Evolutionary conservation across 2,329 filamentous ascomycete genomes (phyloP).

Genomic region (Talaromyces sp.): DNA sequence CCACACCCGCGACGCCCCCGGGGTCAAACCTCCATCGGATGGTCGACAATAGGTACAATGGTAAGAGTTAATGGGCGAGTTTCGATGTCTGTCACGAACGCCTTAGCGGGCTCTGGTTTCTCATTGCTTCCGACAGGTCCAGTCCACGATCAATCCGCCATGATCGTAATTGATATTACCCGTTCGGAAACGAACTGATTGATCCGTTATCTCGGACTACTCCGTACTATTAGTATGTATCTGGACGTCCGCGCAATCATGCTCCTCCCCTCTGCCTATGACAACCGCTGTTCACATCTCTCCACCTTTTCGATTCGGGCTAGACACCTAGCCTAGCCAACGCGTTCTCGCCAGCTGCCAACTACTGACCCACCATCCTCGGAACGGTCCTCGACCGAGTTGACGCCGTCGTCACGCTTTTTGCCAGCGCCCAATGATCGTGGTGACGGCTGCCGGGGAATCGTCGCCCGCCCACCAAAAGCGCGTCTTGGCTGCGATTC

Average conservation of each 20-base stretch:
- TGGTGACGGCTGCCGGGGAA: conserved; percentile 20
- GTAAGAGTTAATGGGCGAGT: neutral
- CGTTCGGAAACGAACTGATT: neutral
- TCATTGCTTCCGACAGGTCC: neutral
- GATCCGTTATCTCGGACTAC: neutral
- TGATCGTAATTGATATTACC: neutral
- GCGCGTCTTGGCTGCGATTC: conserved; percentile 12
- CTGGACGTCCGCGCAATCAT: neutral
- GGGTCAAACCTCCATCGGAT: neutral
- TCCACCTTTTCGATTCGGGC: neutral
- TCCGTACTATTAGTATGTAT: neutral
- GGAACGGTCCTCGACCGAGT: conserved; percentile 18
- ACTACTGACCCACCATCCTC: conserved; percentile 20
- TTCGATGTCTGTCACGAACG: neutral
- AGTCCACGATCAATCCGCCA: neutral
- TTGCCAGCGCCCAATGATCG: conserved; percentile 17
- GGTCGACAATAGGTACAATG: neutral
- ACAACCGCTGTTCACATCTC: neutral
- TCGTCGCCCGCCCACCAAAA: conserved; percentile 16
- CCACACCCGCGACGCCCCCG: neutral
- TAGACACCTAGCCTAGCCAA: neutral
- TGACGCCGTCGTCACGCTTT: conserved; percentile 15
- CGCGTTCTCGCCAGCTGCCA: conserved; percentile 15
- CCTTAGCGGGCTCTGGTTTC: neutral
- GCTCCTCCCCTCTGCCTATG: neutral